phyloP scores from a whole-genome alignment of 179 eudicot genomes.

The Beta macrorhiza region DNA sequence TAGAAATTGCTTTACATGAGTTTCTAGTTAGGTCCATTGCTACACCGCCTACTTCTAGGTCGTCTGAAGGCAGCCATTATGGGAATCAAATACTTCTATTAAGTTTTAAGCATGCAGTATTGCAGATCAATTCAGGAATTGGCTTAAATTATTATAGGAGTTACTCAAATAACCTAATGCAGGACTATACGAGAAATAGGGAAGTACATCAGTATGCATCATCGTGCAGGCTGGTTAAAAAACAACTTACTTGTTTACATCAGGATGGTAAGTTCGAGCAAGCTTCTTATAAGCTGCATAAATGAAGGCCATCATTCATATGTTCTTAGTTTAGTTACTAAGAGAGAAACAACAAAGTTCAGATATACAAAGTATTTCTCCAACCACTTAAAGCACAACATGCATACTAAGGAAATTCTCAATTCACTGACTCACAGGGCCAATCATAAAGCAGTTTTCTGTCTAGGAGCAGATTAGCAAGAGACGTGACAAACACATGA shows the following conservation, averaged over 20 bases:
- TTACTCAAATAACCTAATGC: neutral
- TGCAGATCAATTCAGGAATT: neutral
- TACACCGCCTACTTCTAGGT: neutral
- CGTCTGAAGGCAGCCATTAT: neutral
- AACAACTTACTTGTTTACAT: conserved; percentile 85
- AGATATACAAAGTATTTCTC: neutral
- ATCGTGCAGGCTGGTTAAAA: neutral
- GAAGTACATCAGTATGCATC: neutral
- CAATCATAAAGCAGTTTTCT: neutral
- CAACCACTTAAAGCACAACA: neutral
- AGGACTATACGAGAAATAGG: neutral
- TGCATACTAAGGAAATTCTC: neutral
- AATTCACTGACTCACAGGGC: neutral
- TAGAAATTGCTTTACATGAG: neutral
- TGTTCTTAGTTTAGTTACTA: neutral
- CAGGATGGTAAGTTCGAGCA: conserved; percentile 95
- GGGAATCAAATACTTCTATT: neutral
- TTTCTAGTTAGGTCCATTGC: neutral
- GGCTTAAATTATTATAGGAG: neutral
- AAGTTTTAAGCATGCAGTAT: neutral
- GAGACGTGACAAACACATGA: neutral
- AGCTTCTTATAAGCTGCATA: conserved; percentile 90
- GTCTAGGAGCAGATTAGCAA: neutral
- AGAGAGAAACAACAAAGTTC: neutral
- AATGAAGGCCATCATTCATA: conserved; percentile 20